Evolutionary conservation across 2,329 filamentous ascomycete species (phyloP).

Genomic region (Apiospora phragmitis): DNA sequence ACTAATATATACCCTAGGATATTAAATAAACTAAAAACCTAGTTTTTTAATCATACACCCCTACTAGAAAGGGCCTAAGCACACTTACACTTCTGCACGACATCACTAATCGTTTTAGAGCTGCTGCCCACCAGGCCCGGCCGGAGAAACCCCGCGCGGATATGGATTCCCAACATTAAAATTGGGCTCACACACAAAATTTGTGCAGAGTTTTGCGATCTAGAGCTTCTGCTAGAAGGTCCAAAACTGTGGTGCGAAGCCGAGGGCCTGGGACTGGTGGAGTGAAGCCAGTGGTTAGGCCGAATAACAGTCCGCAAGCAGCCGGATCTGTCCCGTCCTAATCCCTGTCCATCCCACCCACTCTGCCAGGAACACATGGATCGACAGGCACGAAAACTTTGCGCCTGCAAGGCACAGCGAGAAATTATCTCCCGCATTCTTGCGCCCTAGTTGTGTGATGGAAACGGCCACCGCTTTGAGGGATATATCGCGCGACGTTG

Average conservation of each 20-base stretch:
- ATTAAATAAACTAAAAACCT: too few species aligned
- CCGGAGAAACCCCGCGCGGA: neutral
- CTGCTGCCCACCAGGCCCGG: neutral
- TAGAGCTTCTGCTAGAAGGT: neutral
- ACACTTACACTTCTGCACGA: neutral
- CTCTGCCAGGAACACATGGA: neutral
- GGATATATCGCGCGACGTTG: slow-evolving; percentile 3
- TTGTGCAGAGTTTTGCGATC: slow-evolving; percentile 2
- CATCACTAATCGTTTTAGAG: neutral
- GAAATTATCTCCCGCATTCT: neutral
- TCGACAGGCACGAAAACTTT: neutral
- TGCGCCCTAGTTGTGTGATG: neutral
- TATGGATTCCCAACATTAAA: neutral
- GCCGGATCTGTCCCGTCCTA: neutral
- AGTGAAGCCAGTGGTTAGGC: neutral
- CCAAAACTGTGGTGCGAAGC: slow-evolving; percentile 1
- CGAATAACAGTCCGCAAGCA: neutral
- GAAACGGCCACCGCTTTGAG: neutral
- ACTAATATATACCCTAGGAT: too few species aligned
- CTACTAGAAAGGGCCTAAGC: neutral
- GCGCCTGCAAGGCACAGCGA: slow-evolving; percentile 1
- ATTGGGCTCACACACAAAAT: neutral
- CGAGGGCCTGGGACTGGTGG: slow-evolving; percentile 4
- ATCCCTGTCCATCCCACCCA: neutral
- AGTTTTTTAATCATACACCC: too few species aligned